These are phyloP conservation scores for Neonectria neomacrospora DNA, from an alignment of 2,329 filamentous ascomycete genomes.

Conservation along the genomic window DNA sequence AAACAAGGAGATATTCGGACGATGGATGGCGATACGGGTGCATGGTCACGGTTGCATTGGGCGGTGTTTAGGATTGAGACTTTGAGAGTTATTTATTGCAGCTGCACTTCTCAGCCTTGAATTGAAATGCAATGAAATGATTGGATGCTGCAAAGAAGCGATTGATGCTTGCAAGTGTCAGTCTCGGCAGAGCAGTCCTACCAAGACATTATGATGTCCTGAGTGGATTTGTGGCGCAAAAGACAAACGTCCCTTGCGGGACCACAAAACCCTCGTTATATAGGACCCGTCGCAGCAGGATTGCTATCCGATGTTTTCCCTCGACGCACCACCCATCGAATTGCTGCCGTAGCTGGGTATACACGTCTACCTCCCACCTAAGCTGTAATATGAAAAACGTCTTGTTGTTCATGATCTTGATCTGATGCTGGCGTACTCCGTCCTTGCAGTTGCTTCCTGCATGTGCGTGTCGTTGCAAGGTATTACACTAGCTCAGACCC, in stretches of 20 bases:
- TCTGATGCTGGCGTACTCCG: background rate
- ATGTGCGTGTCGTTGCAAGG: background rate
- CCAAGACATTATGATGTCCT: background rate
- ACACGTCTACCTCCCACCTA: background rate
- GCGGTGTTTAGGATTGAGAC: constrained; percentile 32
- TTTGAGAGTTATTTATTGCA: background rate
- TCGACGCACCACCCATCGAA: background rate
- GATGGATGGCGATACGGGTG: background rate
- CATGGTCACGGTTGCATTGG: constrained; percentile 27
- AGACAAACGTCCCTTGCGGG: too few species aligned
- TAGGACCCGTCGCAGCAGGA: too few species aligned
- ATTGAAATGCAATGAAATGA: background rate
- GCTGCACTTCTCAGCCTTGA: background rate
- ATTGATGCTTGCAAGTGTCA: background rate
- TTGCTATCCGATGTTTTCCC: background rate
- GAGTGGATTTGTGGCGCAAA: too few species aligned
- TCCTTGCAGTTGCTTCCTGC: too few species aligned
- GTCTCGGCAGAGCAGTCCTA: background rate
- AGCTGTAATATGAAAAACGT: background rate
- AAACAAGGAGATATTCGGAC: background rate
- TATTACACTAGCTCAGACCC: background rate
- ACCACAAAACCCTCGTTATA: too few species aligned
- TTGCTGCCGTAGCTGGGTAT: background rate
- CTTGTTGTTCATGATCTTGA: background rate
- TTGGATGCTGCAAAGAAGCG: background rate